phyloP scores from a whole-genome alignment of 306 rosid genomes.

The Castanea mollissima region DNA sequence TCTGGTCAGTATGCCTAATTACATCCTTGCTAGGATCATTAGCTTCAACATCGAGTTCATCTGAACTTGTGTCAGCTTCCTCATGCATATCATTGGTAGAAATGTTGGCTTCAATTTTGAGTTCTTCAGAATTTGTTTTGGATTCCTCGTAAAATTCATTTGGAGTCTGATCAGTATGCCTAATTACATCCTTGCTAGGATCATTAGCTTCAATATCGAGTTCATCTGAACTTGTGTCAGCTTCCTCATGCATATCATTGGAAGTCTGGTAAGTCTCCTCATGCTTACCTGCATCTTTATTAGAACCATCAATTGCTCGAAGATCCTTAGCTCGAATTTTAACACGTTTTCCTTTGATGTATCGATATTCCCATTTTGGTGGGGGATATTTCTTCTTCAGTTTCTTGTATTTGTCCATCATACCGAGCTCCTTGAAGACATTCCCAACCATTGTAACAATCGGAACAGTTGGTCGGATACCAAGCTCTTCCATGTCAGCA shows the following conservation, averaged over 20 bases:
- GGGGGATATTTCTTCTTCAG: slow-evolving; percentile 76
- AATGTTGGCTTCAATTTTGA: slow-evolving; percentile 16
- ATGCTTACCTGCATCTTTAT: slow-evolving; percentile 18
- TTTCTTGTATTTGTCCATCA: slow-evolving; percentile 69
- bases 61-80: slow-evolving; percentile 28
- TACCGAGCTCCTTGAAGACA: slow-evolving; percentile 72
- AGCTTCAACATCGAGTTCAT: slow-evolving; percentile 4
- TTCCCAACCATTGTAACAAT: slow-evolving; percentile 65
- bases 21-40: slow-evolving; percentile 14
- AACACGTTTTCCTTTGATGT: slow-evolving; percentile 72
- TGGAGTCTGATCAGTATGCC: slow-evolving; percentile 5
- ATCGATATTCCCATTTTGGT: slow-evolving; percentile 64
- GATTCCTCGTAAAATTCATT: slow-evolving; percentile 27
- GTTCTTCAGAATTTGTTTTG: slow-evolving; percentile 22
- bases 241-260: slow-evolving; percentile 29
- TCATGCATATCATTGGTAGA: slow-evolving; percentile 9
- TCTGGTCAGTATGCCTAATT: neutral
- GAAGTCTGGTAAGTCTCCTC: slow-evolving; percentile 27
- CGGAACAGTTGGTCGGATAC: slow-evolving; percentile 54
- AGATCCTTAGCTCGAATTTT: slow-evolving; percentile 39
- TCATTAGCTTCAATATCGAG: neutral
- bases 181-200: slow-evolving; percentile 13
- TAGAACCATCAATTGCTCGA: neutral
- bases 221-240: slow-evolving; percentile 25
- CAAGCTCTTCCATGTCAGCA: slow-evolving; percentile 98